Evolutionary conservation across 2,329 filamentous ascomycete genomes (phyloP).

Genomic region (Xylariaceae sp.): DNA sequence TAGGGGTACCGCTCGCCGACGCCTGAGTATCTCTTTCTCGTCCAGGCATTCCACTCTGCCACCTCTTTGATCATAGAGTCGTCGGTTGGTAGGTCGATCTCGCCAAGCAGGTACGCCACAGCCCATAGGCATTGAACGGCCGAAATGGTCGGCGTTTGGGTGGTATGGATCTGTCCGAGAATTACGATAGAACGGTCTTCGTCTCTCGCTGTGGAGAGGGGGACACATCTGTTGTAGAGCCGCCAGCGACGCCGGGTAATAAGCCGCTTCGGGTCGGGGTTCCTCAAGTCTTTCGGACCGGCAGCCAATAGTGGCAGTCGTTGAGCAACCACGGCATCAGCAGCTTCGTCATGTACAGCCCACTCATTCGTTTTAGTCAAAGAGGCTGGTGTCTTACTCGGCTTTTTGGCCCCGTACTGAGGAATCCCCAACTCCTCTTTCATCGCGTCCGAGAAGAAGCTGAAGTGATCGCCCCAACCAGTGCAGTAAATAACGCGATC

Average conservation of each 20-base stretch:
- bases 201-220: not conserved
- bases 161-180: not conserved
- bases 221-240: slow-evolving; percentile 1
- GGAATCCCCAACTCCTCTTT: slow-evolving; percentile 21
- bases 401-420: not conserved
- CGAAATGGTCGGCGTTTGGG: not conserved
- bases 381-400: no score
- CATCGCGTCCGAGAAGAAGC: slow-evolving; percentile 15
- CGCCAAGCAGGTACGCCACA: not conserved
- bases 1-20: slow-evolving; percentile 11
- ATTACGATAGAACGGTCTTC: not conserved
- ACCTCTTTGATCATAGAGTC: slow-evolving; percentile 6
- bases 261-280: no score
- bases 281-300: slow-evolving; percentile 6
- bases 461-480: slow-evolving; percentile 23
- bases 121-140: not conserved
- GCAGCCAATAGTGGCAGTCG: slow-evolving; percentile 19
- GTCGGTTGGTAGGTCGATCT: not conserved
- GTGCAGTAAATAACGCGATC: slow-evolving; percentile 22
- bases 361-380: no score
- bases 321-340: slow-evolving; percentile 13
- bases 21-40: slow-evolving; percentile 5
- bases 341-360: slow-evolving; percentile 11
- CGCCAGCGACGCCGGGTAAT: not conserved
- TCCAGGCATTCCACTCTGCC: slow-evolving; percentile 13